Evolutionary conservation across 768 basidiomycete genomes (phyloP).

Genomic region (Inosperma sp.): DNA sequence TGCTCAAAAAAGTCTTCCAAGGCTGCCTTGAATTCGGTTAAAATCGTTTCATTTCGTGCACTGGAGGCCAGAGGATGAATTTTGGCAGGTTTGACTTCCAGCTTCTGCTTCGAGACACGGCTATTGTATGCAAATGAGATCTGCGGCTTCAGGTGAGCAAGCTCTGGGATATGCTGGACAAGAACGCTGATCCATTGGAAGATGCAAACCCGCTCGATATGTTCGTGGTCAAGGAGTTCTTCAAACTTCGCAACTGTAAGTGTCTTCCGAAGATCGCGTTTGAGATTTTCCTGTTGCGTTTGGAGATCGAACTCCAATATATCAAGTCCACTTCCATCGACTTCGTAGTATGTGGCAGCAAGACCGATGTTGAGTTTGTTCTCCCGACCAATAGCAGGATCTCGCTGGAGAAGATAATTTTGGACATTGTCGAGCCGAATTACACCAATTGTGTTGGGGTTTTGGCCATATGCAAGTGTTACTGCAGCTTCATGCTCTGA

Average conservation of each 20-base stretch:
- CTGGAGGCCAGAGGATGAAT: constrained; percentile 28
- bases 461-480: constrained; percentile 9
- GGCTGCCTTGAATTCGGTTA: constrained; percentile 29
- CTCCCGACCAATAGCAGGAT: constrained; percentile 26
- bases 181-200: constrained; percentile 29
- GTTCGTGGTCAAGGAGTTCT: constrained; percentile 21
- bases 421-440: constrained; percentile 30
- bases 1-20: constrained; percentile 33
- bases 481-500: constrained; percentile 19
- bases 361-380: constrained; percentile 22
- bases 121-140: constrained; percentile 22
- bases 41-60: constrained; percentile 25
- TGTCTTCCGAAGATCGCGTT: constrained; percentile 3
- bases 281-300: constrained; percentile 12
- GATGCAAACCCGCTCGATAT: constrained; percentile 22
- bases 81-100: constrained; percentile 10
- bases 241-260: constrained; percentile 24
- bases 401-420: constrained; percentile 24
- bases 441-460: constrained; percentile 16
- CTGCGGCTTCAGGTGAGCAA: constrained; percentile 15
- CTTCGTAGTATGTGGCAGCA: constrained; percentile 21
- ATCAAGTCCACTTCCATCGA: constrained; percentile 15
- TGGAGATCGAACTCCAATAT: constrained; percentile 19
- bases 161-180: constrained; percentile 24
- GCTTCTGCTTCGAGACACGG: constrained; percentile 11